These are phyloP conservation scores for Collybia mongolica DNA, from an alignment of 768 basidiomycete genomes.

Conservation along the genomic window DNA sequence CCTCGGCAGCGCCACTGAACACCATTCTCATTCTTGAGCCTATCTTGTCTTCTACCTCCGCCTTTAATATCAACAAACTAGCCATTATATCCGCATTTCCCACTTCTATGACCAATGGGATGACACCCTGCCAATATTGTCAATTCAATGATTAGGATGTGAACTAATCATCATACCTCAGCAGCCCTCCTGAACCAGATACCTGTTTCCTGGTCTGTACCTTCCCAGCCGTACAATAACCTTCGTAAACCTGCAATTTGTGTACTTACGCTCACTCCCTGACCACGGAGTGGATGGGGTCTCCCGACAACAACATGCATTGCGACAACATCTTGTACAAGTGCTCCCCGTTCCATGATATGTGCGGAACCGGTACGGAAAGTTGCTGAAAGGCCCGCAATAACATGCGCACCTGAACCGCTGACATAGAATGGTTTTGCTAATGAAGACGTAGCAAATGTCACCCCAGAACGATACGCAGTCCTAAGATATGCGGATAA, in stretches of 20 bases:
- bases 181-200: slow-evolving; percentile 56
- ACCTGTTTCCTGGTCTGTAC: slow-evolving; percentile 44
- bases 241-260: slow-evolving; percentile 63
- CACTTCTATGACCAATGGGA: slow-evolving; percentile 68
- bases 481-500: slow-evolving; percentile 34
- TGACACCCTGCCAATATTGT: slow-evolving; percentile 41
- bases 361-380: slow-evolving; percentile 59
- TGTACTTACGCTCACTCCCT: slow-evolving; percentile 56
- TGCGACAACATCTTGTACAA: slow-evolving; percentile 59
- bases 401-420: slow-evolving; percentile 38
- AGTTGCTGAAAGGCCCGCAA: slow-evolving; percentile 61
- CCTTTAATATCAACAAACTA: slow-evolving; percentile 63
- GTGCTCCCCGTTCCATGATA: slow-evolving; percentile 57
- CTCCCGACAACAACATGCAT: slow-evolving; percentile 59
- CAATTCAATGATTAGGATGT: slow-evolving; percentile 4
- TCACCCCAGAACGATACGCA: slow-evolving; percentile 68
- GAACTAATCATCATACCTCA: slow-evolving; percentile 34
- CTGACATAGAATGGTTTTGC: slow-evolving; percentile 40
- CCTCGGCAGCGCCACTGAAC: slow-evolving; percentile 61
- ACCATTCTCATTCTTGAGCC: slow-evolving; percentile 61
- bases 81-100: slow-evolving; percentile 75
- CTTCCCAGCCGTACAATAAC: slow-evolving; percentile 58
- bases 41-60: slow-evolving; percentile 58
- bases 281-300: slow-evolving; percentile 30
- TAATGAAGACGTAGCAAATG: slow-evolving; percentile 51